phyloP scores from a whole-genome alignment of 106 monocot species.

The Phalaenopsis aphrodite region DNA sequence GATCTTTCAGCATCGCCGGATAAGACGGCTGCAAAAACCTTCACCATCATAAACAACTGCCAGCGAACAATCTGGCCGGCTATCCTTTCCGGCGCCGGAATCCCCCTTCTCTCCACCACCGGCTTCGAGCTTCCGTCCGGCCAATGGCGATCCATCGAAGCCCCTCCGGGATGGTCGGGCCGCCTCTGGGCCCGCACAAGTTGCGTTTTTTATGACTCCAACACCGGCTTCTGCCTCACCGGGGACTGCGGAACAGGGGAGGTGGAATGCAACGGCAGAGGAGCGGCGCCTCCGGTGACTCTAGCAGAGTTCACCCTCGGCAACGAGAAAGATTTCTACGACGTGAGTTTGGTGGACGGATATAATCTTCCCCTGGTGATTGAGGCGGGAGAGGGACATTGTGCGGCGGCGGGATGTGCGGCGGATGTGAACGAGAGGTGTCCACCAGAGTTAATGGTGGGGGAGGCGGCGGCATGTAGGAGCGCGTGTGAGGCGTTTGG shows the following conservation, averaged over 20 bases:
- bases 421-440: constrained; percentile 34
- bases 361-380: constrained; percentile 15
- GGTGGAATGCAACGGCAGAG: constrained; percentile 7
- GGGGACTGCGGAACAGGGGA: constrained; percentile 8
- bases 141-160: background rate
- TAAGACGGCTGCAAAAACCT: background rate
- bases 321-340: constrained; percentile 11
- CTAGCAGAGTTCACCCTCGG: constrained; percentile 15
- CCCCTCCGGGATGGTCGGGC: constrained; percentile 9
- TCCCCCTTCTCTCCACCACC: background rate
- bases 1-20: background rate
- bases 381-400: constrained; percentile 1
- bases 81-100: constrained; percentile 13
- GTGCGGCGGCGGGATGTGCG: constrained; percentile 28
- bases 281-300: constrained; percentile 8
- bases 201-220: background rate
- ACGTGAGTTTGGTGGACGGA: constrained; percentile 19
- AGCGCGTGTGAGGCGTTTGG: constrained; percentile 37
- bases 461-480: constrained; percentile 20
- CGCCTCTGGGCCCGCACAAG: constrained; percentile 19
- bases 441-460: constrained; percentile 41
- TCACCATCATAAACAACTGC: constrained; percentile 18
- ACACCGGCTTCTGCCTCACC: background rate
- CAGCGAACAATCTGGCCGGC: constrained; percentile 13
- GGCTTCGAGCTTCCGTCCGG: constrained; percentile 8